Conservation (phyloP, 2,329 filamentous ascomycete species). For the Madurella mycetomatis region DNA sequence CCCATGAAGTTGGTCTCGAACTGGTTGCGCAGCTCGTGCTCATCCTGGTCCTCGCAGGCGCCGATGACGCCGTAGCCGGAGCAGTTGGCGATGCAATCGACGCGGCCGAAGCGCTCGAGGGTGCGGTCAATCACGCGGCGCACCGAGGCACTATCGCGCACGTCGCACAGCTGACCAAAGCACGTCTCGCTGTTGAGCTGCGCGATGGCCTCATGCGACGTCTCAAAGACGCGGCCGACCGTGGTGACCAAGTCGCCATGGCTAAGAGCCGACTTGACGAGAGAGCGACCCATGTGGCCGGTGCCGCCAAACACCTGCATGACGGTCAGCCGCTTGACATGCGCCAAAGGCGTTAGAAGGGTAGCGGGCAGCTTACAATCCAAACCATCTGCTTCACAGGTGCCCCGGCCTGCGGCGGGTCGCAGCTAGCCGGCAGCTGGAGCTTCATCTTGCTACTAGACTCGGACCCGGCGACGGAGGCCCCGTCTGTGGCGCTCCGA, state of each 20-base stretch:
- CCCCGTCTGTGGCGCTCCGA: constrained; percentile 22
- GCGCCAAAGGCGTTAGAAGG: not conserved
- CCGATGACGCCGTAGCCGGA: constrained; percentile 94
- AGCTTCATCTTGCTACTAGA: constrained; percentile 34
- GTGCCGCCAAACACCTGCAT: constrained; percentile 83
- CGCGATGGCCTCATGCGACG: constrained; percentile 66
- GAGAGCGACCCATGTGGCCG: constrained; percentile 91
- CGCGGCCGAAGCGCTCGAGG: constrained; percentile 69
- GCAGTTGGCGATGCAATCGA: constrained; percentile 90
- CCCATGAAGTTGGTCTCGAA: constrained; percentile 99
- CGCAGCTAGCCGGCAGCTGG: constrained; percentile 76
- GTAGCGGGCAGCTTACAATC: constrained; percentile 59
- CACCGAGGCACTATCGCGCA: constrained; percentile 76
- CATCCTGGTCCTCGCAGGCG: constrained; percentile 93
- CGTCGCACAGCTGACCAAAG: constrained; percentile 81
- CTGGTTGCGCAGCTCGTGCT: constrained; percentile 89
- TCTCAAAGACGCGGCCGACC: constrained; percentile 79
- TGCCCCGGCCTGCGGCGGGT: constrained; percentile 70
- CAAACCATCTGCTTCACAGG: constrained; percentile 75
- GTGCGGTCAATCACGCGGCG: constrained; percentile 64
- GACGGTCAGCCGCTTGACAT: not conserved
- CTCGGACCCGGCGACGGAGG: constrained; percentile 24
- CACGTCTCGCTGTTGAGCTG: constrained; percentile 64
- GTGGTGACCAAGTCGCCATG: constrained; percentile 81
- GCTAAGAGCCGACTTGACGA: constrained; percentile 75